Evolutionary conservation across 1,284 basidiomycete species (phyloP), one percentile per base, ranked within the genome.

Genomic region (Tilletia indica): DNA sequence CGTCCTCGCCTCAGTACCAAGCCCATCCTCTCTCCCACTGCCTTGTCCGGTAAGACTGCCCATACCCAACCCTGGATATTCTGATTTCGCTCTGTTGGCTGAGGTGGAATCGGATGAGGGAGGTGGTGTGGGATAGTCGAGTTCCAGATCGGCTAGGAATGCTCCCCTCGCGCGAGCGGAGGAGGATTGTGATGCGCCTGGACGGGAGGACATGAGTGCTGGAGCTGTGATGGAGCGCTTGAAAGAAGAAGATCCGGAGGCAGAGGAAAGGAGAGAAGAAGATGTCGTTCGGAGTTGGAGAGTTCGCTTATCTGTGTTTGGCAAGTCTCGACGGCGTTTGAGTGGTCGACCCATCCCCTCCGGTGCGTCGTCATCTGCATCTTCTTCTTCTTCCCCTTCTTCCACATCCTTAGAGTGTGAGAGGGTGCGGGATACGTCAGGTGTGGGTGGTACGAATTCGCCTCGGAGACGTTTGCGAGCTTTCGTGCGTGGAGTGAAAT

Each of bases 391-490:
- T n/a, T 38, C 61, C 5, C n/a, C 51, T 25, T 54, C 51, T 54
- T 54, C 51, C 11, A 19, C 1, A 8, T 54, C 51, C 11, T 19
- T 54, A 3, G 42, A 31, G 25, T 31, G 42, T 9, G 42, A 14
- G 42, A 45, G 42, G 42, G 42, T 14, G 42, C 6, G 42, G 42
- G 42, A 45, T 45, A 14, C 34, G 2, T 38, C 61, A 19, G 61
- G 61, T 12, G 61, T 64, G 36, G 61, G 61, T 36, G 61, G 61
- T 19, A 64, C 34, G 34, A 39, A 64, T 42, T 64, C 61, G 31
- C 61, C 61, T 36, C 61, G 61, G 38, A 64, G 21, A 14, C 61
- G 61, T 39, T 64, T 64, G 16, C 61, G 31, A n/a, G 61, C 61
- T 21, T 64, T 64, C 2, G 61, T 64, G 19, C 61, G 31, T 3